Base-by-base conservation (phyloP, 1,284 basidiomycete genomes). In the Leccinum fallax region DNA sequence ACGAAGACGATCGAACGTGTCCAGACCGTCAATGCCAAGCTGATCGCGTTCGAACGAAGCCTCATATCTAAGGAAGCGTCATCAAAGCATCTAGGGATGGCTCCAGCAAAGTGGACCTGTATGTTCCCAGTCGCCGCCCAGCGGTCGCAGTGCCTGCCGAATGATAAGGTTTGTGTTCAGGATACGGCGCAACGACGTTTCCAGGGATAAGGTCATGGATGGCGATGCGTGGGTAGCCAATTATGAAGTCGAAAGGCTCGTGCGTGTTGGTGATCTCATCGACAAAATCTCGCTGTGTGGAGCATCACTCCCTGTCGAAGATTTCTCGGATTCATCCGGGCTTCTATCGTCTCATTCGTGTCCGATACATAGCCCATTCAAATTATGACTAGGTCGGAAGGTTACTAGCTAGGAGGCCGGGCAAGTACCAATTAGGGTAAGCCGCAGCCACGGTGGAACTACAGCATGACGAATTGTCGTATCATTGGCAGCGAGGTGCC, bases 81-180 rank as follows among this genome's bases (percentile, higher is more conserved):
- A 80, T 93, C 62, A 83, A 83, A 81, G 70, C 87, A 91, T 69
- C 78, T 92, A 58, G 88, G 82, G 15, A 88, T 90, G 11, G 88
- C 90, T n/a, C 92, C 91, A 1, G 92, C 91, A 40, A 83, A 84
- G 67, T 92, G 87, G 86, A 78, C 89, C 26, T 86, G 89, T 83
- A 40, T 13, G 43, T 46, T 46, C 19, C n/a, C 10, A 13, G 19
- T 46, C n/a, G 10, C 19, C 43, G 43, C 11, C 19, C 5, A 13
- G n/a, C 43, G 5, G 11, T 46, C 10, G 19, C 43, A 21, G 21
- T 65, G 75, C 49, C 15, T 11, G 3, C 30, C 30, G 11, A 64
- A 54, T 16, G 61, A 26, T 54, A 63, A n/a, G 40, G 28, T 4
- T 21, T 52, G n/a, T 60, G 64, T 58, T 26, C 58, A 81, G 82